A percentile compares a stretch with the other conserved stretches of the same genome.
Evolutionary conservation across 1,284 basidiomycete species (phyloP).

Genomic region (Ustilago shanxiensis): DNA sequence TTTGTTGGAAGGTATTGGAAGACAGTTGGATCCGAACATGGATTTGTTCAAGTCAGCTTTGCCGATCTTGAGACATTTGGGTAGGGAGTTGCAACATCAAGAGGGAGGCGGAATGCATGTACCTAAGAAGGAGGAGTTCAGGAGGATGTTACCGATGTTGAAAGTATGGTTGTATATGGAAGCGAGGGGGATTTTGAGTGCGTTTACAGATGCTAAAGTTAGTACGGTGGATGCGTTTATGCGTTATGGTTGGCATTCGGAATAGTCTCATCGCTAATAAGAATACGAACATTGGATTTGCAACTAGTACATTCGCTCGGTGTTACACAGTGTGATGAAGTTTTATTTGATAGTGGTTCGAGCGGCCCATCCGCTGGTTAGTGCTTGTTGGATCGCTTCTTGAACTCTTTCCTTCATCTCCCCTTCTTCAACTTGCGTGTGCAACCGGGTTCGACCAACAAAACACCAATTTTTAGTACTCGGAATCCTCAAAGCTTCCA

Average conservation of each 20-base stretch:
- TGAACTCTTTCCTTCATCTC: slow-evolving; percentile 3
- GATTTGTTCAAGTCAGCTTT: slow-evolving; percentile 74
- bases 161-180: slow-evolving; percentile 66
- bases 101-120: slow-evolving; percentile 35
- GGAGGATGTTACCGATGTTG: slow-evolving; percentile 56
- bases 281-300: neutral
- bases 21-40: slow-evolving; percentile 90
- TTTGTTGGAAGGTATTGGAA: slow-evolving; percentile 93
- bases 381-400: slow-evolving; percentile 14
- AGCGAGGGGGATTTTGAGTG: slow-evolving; percentile 48
- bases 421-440: neutral
- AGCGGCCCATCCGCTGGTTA: slow-evolving; percentile 11
- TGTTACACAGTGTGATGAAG: neutral
- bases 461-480: slow-evolving; percentile 93
- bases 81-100: slow-evolving; percentile 47
- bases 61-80: slow-evolving; percentile 65
- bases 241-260: slow-evolving; percentile 65
- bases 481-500: slow-evolving; percentile 87
- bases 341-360: neutral
- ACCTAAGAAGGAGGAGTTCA: slow-evolving; percentile 42
- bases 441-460: slow-evolving; percentile 72
- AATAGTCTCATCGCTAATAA: slow-evolving; percentile 16
- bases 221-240: slow-evolving; percentile 63
- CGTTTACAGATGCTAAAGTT: slow-evolving; percentile 50
- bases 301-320: neutral